A percentile compares a stretch with the other conserved stretches of the same genome.
Evolutionary conservation across 768 basidiomycete species (phyloP).

Genomic region (Astraeus odoratus): DNA sequence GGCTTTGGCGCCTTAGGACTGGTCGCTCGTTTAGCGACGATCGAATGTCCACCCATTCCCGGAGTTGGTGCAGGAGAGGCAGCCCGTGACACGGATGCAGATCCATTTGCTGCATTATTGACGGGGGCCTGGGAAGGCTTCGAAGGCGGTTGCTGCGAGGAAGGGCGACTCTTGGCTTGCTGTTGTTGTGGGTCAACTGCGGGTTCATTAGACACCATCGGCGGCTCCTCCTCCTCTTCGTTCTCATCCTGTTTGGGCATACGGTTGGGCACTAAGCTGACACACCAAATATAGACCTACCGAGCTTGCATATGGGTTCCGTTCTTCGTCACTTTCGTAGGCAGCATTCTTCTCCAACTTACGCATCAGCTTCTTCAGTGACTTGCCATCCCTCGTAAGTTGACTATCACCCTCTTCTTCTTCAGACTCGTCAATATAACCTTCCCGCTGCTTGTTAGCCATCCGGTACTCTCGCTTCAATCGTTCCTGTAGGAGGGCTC

Average conservation of each 20-base stretch:
- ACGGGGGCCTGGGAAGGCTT: constrained; percentile 29
- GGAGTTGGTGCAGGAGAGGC: constrained; percentile 46
- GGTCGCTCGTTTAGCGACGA: constrained; percentile 79
- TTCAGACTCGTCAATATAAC: constrained; percentile 66
- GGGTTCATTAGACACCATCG: constrained; percentile 34
- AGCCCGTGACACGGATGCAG: constrained; percentile 41
- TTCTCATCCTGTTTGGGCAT: constrained; percentile 52
- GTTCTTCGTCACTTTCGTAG: constrained; percentile 78
- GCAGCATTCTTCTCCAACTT: constrained; percentile 76
- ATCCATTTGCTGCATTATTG: constrained; percentile 20
- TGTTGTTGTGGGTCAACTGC: constrained; percentile 37
- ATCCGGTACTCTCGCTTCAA: constrained; percentile 74
- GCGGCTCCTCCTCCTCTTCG: constrained; percentile 65
- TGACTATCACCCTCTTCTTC: constrained; percentile 60
- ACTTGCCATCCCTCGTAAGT: constrained; percentile 64
- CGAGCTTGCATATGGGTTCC: constrained; percentile 74
- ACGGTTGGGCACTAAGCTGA: neutral
- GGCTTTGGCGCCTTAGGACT: constrained; percentile 68
- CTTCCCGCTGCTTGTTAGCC: constrained; percentile 70
- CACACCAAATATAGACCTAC: constrained; percentile 33
- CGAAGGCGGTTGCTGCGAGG: constrained; percentile 31
- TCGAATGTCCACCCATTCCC: constrained; percentile 64
- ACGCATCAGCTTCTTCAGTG: constrained; percentile 80
- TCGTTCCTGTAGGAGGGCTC: constrained; percentile 50
- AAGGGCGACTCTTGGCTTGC: constrained; percentile 38